Evolutionary conservation across 2,329 filamentous ascomycete genomes (phyloP), one percentile per base, ranked within the genome.

Genomic region (Alternaria sp.): DNA sequence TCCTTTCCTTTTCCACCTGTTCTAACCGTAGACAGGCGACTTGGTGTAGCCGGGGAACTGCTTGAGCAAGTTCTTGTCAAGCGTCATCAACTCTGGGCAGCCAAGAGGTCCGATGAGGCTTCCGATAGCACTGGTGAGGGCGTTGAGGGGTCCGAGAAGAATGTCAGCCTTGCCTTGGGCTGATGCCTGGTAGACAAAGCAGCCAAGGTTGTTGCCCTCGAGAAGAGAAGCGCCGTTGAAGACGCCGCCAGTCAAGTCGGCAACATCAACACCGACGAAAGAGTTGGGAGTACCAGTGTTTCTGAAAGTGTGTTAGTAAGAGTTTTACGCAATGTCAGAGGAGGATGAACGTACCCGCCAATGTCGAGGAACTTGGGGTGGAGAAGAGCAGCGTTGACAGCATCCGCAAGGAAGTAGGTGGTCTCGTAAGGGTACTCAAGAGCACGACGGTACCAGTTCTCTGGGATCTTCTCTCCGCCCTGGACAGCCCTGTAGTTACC

Each of bases 261-360:
- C 49, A 3, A 72, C 49, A 23, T 72, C 63, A 15, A 70, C 61
- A 23, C 67, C 69, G 18, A 65, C 63, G 41, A 75, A 75, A 9
- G 71, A 71, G 60, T 72, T 66, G 37, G 66, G 64, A 23, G 58
- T 71, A 21, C 72, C 72, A 6, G 62, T 69, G 56, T 75, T 74
- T 9, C 71, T 69, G 21, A 10, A 53, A 12, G 11, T 6, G 14
- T 41, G 30, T 50, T 23, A 50, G 45, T 11, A 26, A 5, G 14
- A 3, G 14, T 9, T 8, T 2, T 47, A 20, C 3, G 9, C 3
- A 47, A 23, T 4, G 2, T 10, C 1, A 25, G 23, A 37, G 9
- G 30, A 44, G 11, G 14, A 43, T 41, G 6, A 33, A 56, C 67
- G 25, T 61, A 68, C 66, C 68, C 71, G 37, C 71, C 71, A 20